These are phyloP conservation scores for Crotalaria pallida DNA, from an alignment of 306 rosid genomes.

Conservation along the genomic window DNA sequence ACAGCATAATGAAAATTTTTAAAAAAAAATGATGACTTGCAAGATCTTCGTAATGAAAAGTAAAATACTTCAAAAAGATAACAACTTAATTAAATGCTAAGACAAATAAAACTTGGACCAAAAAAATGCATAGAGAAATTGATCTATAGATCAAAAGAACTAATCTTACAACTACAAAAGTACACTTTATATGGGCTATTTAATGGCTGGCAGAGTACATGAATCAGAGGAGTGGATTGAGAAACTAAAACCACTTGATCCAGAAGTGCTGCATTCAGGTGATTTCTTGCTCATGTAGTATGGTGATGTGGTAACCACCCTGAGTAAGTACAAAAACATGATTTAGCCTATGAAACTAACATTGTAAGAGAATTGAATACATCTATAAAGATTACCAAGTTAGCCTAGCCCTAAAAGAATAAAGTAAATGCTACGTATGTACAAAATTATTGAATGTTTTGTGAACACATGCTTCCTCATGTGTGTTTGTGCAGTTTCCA, in stretches of 20 bases:
- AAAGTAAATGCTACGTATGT: not conserved
- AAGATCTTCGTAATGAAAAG: conserved; percentile 15
- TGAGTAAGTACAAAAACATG: conserved; percentile 20
- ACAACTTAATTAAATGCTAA: not conserved
- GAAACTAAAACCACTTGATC: conserved; percentile 38
- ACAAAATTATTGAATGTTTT: not conserved
- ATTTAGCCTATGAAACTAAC: conserved; percentile 1
- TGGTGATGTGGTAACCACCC: conserved; percentile 54
- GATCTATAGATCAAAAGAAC: conserved; percentile 37
- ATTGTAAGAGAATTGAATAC: not conserved
- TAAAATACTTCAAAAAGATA: conserved; percentile 12
- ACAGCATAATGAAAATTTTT: conserved; percentile 29
- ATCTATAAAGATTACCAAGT: conserved; percentile 3
- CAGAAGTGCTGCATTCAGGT: conserved; percentile 45
- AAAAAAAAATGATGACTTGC: conserved; percentile 5
- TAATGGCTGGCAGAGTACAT: conserved; percentile 31
- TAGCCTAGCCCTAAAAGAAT: not conserved
- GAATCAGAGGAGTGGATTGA: conserved; percentile 43
- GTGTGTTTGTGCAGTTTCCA: not conserved
- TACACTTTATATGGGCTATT: conserved; percentile 27
- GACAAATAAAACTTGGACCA: conserved; percentile 11
- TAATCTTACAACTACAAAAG: conserved; percentile 36
- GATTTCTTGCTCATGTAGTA: conserved; percentile 47
- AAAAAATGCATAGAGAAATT: conserved; percentile 27
- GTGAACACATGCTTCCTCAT: not conserved